Evolutionary conservation across 2,329 filamentous ascomycete genomes (phyloP), one percentile per base, ranked within the genome.

Genomic region (Ophiocordyceps camponoti-leonardi): DNA sequence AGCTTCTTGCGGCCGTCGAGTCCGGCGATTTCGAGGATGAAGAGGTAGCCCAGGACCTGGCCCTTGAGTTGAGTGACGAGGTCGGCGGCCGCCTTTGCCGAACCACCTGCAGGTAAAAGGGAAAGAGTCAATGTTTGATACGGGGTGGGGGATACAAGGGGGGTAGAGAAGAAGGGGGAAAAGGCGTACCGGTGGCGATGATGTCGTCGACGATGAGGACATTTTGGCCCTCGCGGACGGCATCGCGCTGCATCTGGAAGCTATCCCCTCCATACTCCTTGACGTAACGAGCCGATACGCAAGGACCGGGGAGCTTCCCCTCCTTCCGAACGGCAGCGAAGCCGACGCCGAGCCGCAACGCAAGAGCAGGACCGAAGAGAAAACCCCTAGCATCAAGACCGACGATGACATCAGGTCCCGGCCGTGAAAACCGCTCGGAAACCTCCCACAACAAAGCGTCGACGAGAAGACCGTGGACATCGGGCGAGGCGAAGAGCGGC

Each of bases 251-350:
- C 71, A 98, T 93, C 73, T 96, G 86, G 70, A 98, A 96, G 61
- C 81, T 81, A 63, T 98, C 92, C 65, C 80, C 75, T 51, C 92
- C 92, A 60, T 98, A 98, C 66, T 98, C 92, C 74, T 98, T 98
- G 66, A 87, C 71, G 64, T 86, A 98, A 54, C 75, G 74, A 53
- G 87, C 87, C 46, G 85, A 93, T 58, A 83, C 80, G 57, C 83
- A 88, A 48, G 83, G 80, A 30, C 92, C 92, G 7, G 92, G 92
- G 54, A 98, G 76, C 75, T 98, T 98, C 62, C 92, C 92, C 72
- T 82, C 69, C 75, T 98, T 98, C 60, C 92, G 76, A 50, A 96
- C 87, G 16, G 92, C 87, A 49, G 93, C 92, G 62, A 98, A 98
- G 51, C 77, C 77, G 35, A 87, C 83, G 51, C 83, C 83, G 48